Base-by-base conservation (phyloP, 129 eudicot species). In the Lactuca saligna region DNA sequence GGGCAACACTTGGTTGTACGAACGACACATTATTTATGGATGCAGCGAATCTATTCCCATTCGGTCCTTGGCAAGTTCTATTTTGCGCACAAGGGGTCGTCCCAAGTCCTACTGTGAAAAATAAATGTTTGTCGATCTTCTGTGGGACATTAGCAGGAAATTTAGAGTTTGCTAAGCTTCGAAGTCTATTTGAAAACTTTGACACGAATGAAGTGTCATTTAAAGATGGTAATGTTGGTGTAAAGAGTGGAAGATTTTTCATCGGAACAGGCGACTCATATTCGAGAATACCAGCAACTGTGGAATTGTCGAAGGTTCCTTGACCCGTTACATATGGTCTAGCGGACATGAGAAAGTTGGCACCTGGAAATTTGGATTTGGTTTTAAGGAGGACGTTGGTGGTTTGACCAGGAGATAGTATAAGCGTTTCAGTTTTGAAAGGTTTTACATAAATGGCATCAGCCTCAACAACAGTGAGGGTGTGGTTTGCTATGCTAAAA, bases 381-480 rank as follows among this genome's bases (percentile, higher is more conserved):
- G 93, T 83, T 33, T 75, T 81, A 33, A 86, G 83, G 37, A 86
- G 84, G 32, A 81, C 82, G 34, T 86, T 83, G 35, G 86, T 71
- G 53, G 93, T 86, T 66, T 86, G 93, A 54, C 93, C 93, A 0
- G 93, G 89, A 25, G 84, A 50, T 8, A 86, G 62, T 0, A 86
- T 35, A 61, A 83, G 34, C 14, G 82, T 81, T 17, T 78, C 57
- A 0, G 87, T 83, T 56, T 80, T 73, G 8, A 70, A 76, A 11
- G 85, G 75, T 44, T 70, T 81, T 0, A 65, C 75, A 8, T 76
- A 76, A 34, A 71, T 33, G 37, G 81, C 85, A 59, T 81, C 85
- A n/a, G 70, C 74, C 33, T 70, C 85, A 5, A 76, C 85, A 41
- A 80, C 74, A 4, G 77, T 81, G 15, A 81, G 56, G 0, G 70